phyloP scores from a whole-genome alignment of 331 rosid genomes.

The Quercus phellos region DNA sequence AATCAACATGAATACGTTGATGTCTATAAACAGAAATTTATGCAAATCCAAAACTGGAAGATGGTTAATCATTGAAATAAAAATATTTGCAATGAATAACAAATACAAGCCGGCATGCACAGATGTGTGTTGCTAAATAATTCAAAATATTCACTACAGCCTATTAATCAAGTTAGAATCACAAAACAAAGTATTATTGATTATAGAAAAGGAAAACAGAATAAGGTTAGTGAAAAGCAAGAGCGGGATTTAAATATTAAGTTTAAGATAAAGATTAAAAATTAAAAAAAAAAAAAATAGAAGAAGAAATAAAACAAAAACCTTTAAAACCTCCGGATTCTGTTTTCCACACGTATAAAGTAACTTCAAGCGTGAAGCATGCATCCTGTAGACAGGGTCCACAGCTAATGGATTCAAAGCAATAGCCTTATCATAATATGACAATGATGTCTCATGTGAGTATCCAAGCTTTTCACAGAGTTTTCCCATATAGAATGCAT shows the following conservation, averaged over 20 bases:
- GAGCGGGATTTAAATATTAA: neutral
- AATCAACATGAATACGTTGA: neutral
- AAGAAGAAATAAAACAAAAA: slow-evolving; percentile 6
- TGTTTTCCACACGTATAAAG: slow-evolving; percentile 59
- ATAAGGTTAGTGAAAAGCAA: slow-evolving; percentile 6
- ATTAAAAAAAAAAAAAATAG: neutral
- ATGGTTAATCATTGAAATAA: neutral
- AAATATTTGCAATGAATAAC: slow-evolving; percentile 6
- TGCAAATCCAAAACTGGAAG: slow-evolving; percentile 6
- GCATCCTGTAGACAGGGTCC: slow-evolving; percentile 97
- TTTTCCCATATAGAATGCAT: slow-evolving; percentile 93
- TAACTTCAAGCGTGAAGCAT: slow-evolving; percentile 92
- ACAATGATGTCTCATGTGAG: slow-evolving; percentile 59
- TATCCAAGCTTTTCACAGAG: slow-evolving; percentile 88
- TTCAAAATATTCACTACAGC: neutral
- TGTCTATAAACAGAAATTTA: slow-evolving; percentile 1
- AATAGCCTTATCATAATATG: slow-evolving; percentile 79
- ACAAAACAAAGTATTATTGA: neutral
- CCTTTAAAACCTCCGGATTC: slow-evolving; percentile 72
- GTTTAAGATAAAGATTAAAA: too few relatives aligned
- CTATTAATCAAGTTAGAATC: slow-evolving; percentile 13
- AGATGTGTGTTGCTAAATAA: neutral
- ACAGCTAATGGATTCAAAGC: slow-evolving; percentile 81
- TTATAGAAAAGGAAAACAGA: neutral
- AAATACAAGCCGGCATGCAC: neutral